phyloP scores from a whole-genome alignment of 2,329 filamentous ascomycete genomes.

The Aspergillus fructus region DNA sequence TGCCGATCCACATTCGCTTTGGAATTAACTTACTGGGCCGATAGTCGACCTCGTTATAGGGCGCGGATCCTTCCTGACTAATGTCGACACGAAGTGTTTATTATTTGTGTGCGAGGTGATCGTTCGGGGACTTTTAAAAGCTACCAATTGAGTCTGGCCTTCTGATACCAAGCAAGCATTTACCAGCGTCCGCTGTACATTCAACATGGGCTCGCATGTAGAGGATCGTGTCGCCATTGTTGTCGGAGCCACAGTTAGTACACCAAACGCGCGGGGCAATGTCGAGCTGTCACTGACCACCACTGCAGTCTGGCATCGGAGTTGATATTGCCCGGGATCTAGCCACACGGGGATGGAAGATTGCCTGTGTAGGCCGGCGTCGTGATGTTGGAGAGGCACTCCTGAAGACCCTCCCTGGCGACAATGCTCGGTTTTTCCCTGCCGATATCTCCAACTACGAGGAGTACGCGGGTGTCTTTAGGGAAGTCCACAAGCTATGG shows the following conservation, averaged over 20 bases:
- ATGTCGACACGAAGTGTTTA: no score
- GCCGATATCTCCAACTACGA: constrained; percentile 50
- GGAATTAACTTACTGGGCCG: no score
- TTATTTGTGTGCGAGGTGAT: no score
- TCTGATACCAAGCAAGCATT: not conserved
- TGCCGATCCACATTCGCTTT: no score
- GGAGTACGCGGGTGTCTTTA: constrained; percentile 46
- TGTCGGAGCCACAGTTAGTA: not conserved
- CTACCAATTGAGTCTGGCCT: not conserved
- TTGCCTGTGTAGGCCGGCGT: constrained; percentile 40
- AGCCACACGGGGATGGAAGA: constrained; percentile 32
- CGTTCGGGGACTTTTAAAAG: constrained; percentile 22
- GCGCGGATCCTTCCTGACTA: no score
- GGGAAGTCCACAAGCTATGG: constrained; percentile 43
- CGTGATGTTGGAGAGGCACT: constrained; percentile 32
- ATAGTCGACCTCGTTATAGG: no score
- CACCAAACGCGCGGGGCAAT: not conserved
- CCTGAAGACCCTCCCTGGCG: constrained; percentile 27
- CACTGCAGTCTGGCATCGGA: constrained; percentile 45
- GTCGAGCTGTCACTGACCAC: not conserved
- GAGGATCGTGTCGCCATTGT: not conserved
- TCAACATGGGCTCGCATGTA: not conserved
- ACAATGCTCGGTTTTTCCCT: constrained; percentile 44
- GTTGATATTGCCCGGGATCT: constrained; percentile 42
- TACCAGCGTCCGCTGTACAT: not conserved